Conservation (phyloP, 768 basidiomycete species). For the Boletus pseudo-olivaceus region DNA sequence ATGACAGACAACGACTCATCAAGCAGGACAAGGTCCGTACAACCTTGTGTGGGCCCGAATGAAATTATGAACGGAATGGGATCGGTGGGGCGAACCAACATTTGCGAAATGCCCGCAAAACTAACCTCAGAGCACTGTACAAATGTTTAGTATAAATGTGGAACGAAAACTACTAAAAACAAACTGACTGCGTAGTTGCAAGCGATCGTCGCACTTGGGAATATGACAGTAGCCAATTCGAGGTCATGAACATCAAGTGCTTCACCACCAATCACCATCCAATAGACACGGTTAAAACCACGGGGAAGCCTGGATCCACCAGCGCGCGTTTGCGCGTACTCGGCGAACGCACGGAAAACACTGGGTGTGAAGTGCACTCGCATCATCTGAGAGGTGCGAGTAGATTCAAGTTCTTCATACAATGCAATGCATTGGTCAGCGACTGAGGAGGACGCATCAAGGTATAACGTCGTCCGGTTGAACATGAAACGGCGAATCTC, state of each 20-base stretch:
- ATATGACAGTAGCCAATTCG: constrained; percentile 10
- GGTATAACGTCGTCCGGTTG: constrained; percentile 12
- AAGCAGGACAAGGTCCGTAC: constrained; percentile 11
- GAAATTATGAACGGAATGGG: constrained; percentile 10
- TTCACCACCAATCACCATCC: constrained; percentile 17
- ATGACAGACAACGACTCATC: constrained; percentile 14
- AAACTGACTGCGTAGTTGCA: constrained; percentile 15
- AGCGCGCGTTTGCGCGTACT: constrained; percentile 9
- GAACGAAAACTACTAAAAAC: neutral
- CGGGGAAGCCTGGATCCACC: constrained; percentile 11
- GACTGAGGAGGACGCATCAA: constrained; percentile 10
- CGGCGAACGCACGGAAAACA: constrained; percentile 15
- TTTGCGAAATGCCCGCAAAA: constrained; percentile 15
- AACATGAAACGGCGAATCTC: constrained; percentile 19
- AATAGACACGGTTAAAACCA: constrained; percentile 16
- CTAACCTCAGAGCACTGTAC: constrained; percentile 15
- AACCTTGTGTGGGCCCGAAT: constrained; percentile 9
- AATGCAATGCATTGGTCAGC: constrained; percentile 8
- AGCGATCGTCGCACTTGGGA: constrained; percentile 11
- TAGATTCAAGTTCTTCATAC: constrained; percentile 10
- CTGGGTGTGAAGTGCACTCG: constrained; percentile 15
- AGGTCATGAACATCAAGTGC: constrained; percentile 6
- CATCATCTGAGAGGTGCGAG: constrained; percentile 12
- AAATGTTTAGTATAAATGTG: neutral
- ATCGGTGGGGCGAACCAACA: constrained; percentile 11